Conservation (phyloP, 805 yeast species). For the Candida vaughaniae region DNA sequence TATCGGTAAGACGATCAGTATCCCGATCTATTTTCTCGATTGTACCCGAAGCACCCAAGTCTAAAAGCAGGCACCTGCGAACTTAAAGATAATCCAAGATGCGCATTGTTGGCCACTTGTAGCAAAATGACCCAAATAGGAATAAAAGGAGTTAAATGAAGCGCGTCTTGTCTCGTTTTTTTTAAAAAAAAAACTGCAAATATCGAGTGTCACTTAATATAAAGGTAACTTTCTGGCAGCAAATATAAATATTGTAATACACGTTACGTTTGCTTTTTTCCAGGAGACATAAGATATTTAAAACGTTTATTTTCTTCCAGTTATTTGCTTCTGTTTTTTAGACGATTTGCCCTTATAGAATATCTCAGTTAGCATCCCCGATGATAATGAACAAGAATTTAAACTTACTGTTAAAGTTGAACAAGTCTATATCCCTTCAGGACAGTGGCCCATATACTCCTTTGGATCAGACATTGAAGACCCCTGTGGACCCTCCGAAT, state of each 20-base stretch:
- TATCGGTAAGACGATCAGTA: too few relatives aligned
- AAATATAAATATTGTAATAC: too few relatives aligned
- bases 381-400: slow-evolving; percentile 25
- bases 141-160: slow-evolving; percentile 9
- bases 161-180: slow-evolving; percentile 9
- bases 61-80: too few relatives aligned
- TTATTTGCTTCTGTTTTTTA: neutral
- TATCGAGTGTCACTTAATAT: neutral
- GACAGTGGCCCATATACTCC: slow-evolving; percentile 42
- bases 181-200: too few relatives aligned
- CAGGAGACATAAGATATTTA: too few relatives aligned
- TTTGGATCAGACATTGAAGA: slow-evolving; percentile 41
- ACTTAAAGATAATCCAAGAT: too few relatives aligned
- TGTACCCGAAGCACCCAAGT: too few relatives aligned
- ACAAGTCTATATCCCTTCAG: slow-evolving; percentile 24
- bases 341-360: neutral
- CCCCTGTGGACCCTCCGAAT: slow-evolving; percentile 36
- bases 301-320: too few relatives aligned
- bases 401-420: slow-evolving; percentile 34
- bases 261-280: too few relatives aligned
- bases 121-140: slow-evolving; percentile 6
- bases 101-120: too few relatives aligned
- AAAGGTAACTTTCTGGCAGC: neutral
- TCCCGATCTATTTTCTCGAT: too few relatives aligned
- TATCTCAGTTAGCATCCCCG: too few relatives aligned